Evolutionary conservation across 139 green algal species (phyloP).

Genomic region (Pycnococcus provasolii): DNA sequence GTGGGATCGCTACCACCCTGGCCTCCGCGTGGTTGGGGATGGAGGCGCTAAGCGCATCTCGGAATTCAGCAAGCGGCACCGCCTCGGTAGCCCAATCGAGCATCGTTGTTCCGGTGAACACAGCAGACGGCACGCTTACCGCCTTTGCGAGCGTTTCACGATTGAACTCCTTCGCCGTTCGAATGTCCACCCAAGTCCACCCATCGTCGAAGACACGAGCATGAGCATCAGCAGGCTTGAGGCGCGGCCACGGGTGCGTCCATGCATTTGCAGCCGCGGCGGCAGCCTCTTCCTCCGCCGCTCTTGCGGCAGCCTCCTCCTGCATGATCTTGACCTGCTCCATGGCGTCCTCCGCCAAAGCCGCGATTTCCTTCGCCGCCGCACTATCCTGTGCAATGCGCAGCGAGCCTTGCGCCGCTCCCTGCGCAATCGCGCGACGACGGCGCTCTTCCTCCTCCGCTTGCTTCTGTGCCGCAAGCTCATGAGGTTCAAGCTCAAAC

Average conservation of each 20-base stretch:
- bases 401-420: neutral
- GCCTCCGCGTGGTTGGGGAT: neutral
- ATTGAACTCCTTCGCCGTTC: constrained; percentile 7
- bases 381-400: neutral
- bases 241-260: neutral
- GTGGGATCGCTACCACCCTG: neutral
- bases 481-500: neutral
- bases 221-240: neutral
- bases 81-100: too few species aligned
- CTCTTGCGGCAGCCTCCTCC: neutral
- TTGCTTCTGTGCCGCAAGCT: constrained; percentile 1
- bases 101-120: neutral
- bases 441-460: neutral
- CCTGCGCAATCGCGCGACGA: neutral
- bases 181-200: neutral
- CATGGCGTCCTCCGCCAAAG: neutral
- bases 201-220: neutral
- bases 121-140: neutral
- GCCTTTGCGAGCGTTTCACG: constrained; percentile 6
- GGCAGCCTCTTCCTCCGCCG: neutral
- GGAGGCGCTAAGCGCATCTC: neutral
- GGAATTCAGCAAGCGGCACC: neutral
- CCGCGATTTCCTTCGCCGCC: neutral
- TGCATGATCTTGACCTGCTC: neutral
- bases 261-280: neutral